Base-by-base conservation (phyloP, 2,329 filamentous ascomycete genomes). In the Ascochyta viciae-villosae region DNA sequence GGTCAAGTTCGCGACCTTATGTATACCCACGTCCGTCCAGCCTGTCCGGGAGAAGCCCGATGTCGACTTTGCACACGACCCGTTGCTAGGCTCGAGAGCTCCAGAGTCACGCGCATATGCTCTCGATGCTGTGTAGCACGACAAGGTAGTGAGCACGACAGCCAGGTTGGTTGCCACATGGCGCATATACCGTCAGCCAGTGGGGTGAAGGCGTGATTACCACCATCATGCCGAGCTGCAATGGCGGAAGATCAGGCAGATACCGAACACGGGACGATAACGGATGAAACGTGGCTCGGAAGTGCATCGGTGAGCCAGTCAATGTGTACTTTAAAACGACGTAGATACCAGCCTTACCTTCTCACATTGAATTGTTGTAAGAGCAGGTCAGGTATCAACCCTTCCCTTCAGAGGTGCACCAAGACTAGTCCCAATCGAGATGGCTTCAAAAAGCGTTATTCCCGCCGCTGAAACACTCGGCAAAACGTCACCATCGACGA, bases 181-280 rank as follows among this genome's bases (percentile, higher is more conserved):
- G 50, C 53, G 50, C 35, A 65, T 69, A 61, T 69, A 61, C 50
- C 64, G 70, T 72, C 67, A 73, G 43, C 52, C 42, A 56, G 66
- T 64, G 68, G 68, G 64, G 67, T 57, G 60, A 72, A 73, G 70
- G 62, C 70, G 70, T 73, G 67, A 65, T 73, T 58, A 47, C 50
- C 33, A 46, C 41, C 44, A 44, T 51, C 47, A 51, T 56, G 41
- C 53, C 41, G 53, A 50, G 47, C 53, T 47, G 37, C 45, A 35
- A 50, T 50, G 46, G 46, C 52, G 52, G 41, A 46, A 35, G 34
- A 33, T 40, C 29, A 38, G 12, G 41, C 9, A 50, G 29, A 43
- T 33, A 47, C 42, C 47, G 47, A 42, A 26, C 31, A 49, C 40
- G 52, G 35, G 34, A 29, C 47, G 59, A 64, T 58, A 58, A 62